Conservation (phyloP, 2,329 filamentous ascomycete species). For the Venturia carpophila region DNA sequence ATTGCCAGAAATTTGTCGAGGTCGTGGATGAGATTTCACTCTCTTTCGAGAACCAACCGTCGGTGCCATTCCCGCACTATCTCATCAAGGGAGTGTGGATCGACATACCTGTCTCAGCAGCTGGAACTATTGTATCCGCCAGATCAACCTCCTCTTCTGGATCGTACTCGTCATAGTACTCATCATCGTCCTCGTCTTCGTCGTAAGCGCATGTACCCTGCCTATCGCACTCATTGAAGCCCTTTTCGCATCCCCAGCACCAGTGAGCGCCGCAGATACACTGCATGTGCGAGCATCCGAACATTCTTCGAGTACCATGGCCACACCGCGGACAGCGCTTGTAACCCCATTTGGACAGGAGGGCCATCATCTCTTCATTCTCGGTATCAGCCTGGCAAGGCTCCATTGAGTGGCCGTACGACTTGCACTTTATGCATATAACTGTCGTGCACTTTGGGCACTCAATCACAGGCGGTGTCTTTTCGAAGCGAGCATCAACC, state of each 20-base stretch:
- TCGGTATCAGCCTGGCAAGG: neutral
- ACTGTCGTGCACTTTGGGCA: slow-evolving; percentile 5
- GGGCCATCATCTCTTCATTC: slow-evolving; percentile 5
- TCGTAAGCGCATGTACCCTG: slow-evolving; percentile 3
- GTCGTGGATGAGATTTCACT: no score
- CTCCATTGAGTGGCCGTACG: neutral
- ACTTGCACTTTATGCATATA: slow-evolving; percentile 12
- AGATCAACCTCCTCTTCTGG: neutral
- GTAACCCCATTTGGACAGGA: slow-evolving; percentile 10
- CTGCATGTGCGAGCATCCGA: slow-evolving; percentile 15
- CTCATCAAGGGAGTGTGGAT: neutral
- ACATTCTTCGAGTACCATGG: slow-evolving; percentile 13
- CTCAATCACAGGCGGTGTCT: neutral
- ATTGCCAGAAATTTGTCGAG: no score
- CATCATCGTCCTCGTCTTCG: slow-evolving; percentile 7
- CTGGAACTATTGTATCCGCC: no score
- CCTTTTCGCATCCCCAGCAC: slow-evolving; percentile 13
- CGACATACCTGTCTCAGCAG: neutral
- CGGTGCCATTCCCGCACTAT: neutral
- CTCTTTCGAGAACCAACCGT: neutral
- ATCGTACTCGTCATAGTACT: neutral
- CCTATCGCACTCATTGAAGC: neutral
- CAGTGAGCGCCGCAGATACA: slow-evolving; percentile 15
- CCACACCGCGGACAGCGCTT: slow-evolving; percentile 14
- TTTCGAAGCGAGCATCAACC: neutral